phyloP scores from a whole-genome alignment of 2,329 filamentous ascomycete species.

The Alternaria tenuissima region DNA sequence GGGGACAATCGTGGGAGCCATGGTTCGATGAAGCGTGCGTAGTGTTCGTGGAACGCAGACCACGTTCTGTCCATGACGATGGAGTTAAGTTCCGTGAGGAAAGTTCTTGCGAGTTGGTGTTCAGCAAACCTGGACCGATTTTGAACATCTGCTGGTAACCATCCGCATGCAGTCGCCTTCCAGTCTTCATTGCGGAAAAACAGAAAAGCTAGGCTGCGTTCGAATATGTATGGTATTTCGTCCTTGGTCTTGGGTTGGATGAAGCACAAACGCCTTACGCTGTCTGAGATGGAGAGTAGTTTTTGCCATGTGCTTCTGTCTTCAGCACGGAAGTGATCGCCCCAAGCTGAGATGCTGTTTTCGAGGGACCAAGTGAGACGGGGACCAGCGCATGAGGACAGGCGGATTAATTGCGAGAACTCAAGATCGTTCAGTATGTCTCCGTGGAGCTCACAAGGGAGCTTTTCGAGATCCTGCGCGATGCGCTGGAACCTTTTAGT shows the following conservation, averaged over 20 bases:
- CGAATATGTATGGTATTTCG: neutral
- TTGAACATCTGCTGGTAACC: neutral
- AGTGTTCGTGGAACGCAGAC: neutral
- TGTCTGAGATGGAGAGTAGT: conserved; percentile 7
- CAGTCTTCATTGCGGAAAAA: neutral
- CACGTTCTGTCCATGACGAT: neutral
- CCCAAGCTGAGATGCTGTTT: conserved; percentile 14
- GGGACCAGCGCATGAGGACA: conserved; percentile 12
- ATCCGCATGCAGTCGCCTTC: neutral
- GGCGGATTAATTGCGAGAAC: conserved; percentile 16
- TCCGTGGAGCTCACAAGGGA: conserved; percentile 17
- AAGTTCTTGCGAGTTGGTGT: neutral
- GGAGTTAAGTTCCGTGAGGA: neutral
- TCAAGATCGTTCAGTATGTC: conserved; percentile 9
- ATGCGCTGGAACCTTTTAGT: conserved; percentile 9
- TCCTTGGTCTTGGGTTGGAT: neutral
- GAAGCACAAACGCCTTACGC: conserved; percentile 1
- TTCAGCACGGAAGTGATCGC: neutral
- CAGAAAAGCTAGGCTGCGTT: neutral
- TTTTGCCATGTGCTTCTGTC: conserved; percentile 1
- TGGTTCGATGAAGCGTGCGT: neutral
- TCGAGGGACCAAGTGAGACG: conserved; percentile 16
- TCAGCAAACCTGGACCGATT: neutral
- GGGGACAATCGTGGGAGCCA: neutral
- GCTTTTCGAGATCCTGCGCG: conserved; percentile 14